phyloP scores from a whole-genome alignment of 2,329 filamentous ascomycete species.

The Alternaria novae-zelandiae region DNA sequence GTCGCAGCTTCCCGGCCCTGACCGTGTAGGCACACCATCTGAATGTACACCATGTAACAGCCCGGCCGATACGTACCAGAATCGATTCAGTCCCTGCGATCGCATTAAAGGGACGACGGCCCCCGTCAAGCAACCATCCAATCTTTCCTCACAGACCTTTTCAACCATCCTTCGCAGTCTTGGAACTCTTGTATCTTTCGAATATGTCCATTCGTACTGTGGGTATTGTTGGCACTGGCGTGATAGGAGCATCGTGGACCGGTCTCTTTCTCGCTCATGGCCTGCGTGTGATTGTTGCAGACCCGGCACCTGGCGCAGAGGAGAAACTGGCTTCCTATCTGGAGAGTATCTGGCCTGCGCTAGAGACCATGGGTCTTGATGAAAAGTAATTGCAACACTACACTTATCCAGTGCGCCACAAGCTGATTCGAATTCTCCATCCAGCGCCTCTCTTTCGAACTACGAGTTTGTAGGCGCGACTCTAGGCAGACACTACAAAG shows the following conservation, averaged over 20 bases:
- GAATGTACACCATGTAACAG: background rate
- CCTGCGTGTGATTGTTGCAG: conserved; percentile 51
- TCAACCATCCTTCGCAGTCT: background rate
- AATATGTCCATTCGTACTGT: conserved; percentile 16
- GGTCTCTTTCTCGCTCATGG: conserved; percentile 50
- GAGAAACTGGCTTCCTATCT: conserved; percentile 10
- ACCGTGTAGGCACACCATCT: background rate
- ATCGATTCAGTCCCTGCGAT: background rate
- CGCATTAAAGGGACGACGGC: background rate
- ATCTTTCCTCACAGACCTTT: background rate
- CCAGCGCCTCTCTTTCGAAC: background rate
- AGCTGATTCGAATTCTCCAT: background rate
- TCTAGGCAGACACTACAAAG: background rate
- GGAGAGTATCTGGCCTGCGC: background rate
- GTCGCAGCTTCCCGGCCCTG: background rate
- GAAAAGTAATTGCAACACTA: background rate
- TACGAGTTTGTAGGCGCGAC: background rate
- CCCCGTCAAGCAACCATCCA: background rate
- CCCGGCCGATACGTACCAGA: background rate
- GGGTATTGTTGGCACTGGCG: conserved; percentile 48
- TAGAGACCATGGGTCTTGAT: background rate
- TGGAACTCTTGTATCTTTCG: background rate
- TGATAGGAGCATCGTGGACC: conserved; percentile 53
- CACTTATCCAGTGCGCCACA: background rate
- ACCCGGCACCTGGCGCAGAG: conserved; percentile 47